Conservation (phyloP, 1,139 yeast species). For the Scheffersomyces segobiensis region DNA sequence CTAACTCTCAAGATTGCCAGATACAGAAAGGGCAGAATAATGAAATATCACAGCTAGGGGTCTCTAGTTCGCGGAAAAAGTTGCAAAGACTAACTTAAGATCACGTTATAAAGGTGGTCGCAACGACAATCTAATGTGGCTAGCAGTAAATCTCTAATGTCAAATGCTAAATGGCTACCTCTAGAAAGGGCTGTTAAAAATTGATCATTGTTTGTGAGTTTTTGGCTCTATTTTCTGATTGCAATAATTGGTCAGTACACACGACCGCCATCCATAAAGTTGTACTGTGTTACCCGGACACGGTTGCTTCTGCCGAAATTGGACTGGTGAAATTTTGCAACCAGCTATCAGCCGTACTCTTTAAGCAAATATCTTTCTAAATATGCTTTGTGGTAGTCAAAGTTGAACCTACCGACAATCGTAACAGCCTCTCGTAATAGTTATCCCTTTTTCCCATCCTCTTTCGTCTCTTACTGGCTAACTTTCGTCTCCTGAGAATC, state of each 20-base stretch:
- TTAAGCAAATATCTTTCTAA: background rate
- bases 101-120: background rate
- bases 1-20: background rate
- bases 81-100: background rate
- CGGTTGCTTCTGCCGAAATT: background rate
- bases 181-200: background rate
- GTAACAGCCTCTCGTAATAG: background rate
- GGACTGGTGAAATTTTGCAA: background rate
- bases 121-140: background rate
- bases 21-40: background rate
- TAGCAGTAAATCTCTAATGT: background rate
- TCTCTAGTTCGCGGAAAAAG: background rate
- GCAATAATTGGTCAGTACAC: background rate
- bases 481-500: background rate
- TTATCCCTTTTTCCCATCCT: background rate
- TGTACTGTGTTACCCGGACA: background rate
- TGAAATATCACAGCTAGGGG: background rate
- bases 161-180: background rate
- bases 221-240: background rate
- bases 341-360: background rate
- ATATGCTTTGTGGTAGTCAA: no score
- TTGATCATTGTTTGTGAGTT: background rate
- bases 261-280: background rate
- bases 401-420: background rate
- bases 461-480: background rate